A percentile compares a stretch with the other conserved stretches of the same genome.
Evolutionary conservation across 345 rosid species (phyloP).

Genomic region (Passiflora organensis): DNA sequence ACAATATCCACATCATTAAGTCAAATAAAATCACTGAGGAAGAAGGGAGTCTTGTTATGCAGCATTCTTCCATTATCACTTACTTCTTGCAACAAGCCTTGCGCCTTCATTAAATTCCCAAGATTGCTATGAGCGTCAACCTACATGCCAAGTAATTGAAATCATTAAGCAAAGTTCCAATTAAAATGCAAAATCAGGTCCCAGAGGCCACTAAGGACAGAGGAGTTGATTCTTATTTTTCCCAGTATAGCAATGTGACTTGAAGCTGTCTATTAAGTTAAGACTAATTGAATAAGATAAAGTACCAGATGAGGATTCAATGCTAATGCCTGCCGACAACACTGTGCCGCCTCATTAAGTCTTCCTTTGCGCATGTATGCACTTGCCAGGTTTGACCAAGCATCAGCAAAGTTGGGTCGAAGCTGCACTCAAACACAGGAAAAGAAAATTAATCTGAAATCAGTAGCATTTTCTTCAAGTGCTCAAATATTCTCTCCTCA

Average conservation of each 20-base stretch:
- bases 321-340: conserved; percentile 91
- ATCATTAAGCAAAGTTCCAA: neutral
- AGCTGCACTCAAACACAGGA: conserved; percentile 41
- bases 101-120: conserved; percentile 92
- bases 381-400: conserved; percentile 97
- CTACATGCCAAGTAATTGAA: conserved; percentile 31
- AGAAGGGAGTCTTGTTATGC: neutral
- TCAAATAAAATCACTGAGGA: too few relatives aligned
- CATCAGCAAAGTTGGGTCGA: conserved; percentile 94
- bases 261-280: too few relatives aligned
- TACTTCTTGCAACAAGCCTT: conserved; percentile 93
- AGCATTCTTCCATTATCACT: conserved; percentile 30
- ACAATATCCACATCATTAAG: too few relatives aligned
- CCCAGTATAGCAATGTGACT: too few relatives aligned
- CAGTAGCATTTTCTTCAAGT: too few relatives aligned
- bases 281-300: neutral
- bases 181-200: neutral
- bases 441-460: too few relatives aligned
- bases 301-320: conserved; percentile 86
- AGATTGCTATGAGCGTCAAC: conserved; percentile 97
- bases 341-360: conserved; percentile 83
- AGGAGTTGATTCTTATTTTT: too few relatives aligned
- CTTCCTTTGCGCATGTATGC: conserved; percentile 97
- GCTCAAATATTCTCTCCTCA: too few relatives aligned
- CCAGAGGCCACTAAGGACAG: too few relatives aligned